Evolutionary conservation across 176 grass and related monocot species (phyloP), one percentile per base, ranked within the genome.

Genomic region (Bolboschoenus planiculmis): DNA sequence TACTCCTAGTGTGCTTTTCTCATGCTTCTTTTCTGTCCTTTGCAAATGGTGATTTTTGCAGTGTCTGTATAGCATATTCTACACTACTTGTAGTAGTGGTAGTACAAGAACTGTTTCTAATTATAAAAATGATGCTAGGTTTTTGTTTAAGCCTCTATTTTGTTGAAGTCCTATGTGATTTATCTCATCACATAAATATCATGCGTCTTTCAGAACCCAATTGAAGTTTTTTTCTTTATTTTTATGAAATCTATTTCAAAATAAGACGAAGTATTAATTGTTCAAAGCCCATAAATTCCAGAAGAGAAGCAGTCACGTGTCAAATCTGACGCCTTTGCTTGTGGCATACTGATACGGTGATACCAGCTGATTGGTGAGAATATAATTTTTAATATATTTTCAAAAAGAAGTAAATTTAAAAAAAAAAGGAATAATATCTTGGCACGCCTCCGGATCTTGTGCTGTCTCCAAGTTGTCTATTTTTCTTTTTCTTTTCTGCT

Each of bases 31-130:
- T 34, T 39, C 16, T 70, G 18, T 70, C 7, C 44, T 48, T 27
- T 51, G 72, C 66, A 77, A 77, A 50, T 53, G 72, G 15, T 51
- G 46, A 14, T 77, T 27, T 37, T 20, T 31, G 36, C 65, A 31
- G 14, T 77, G 72, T 14, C 27, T 77, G 44, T 77, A 74, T 48
- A 74, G 72, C 46, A 71, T 71, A 71, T 20, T 51, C 26, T 76
- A 31, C 27, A 48, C 40, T 46, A 4, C n/a, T 27, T 15, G 35
- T 21, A 68, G 16, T 39, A 30, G 72, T 77, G 24, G 1, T 47
- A 53, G 72, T 77, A 27, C 40, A 14, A 51, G 24, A 30, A 77
- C 1, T 20, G 29, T 50, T n/a, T 77, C 2, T 34, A 76, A 76
- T 51, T 51, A 53, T 14, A 46, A 77, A 74, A 18, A 53, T 53